Base-by-base conservation (phyloP, 805 yeast genomes). In the Wickerhamiella slavikovae region DNA sequence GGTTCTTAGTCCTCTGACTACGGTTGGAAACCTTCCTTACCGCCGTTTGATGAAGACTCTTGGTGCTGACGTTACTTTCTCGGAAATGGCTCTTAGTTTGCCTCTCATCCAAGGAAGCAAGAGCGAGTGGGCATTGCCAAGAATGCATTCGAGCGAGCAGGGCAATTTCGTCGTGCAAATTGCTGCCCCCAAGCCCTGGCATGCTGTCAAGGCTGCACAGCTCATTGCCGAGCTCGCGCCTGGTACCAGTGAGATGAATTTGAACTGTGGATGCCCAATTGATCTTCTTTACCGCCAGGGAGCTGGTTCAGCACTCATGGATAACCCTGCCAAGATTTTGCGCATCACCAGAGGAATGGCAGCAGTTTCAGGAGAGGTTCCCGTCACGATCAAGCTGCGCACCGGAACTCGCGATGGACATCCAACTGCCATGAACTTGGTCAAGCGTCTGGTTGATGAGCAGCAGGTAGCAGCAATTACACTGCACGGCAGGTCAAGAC, bases 231-330 rank as follows among this genome's bases (percentile, higher is more conserved):
- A 62, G 33, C 62, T 66, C 29, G 63, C 75, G 15, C 57, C 69
- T 10, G 49, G 62, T 33, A 67, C 76, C n/a, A 65, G 74, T 18
- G 96, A 89, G 46, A 58, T 89, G 38, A 89, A 89, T 48, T 63
- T 89, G 44, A 89, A 89, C 54, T 75, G 93, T 47, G 99, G 99
- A 2, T 89, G 99, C 51, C 99, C 99, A 11, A 89, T 89, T 40
- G 98, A 91, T 48, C 61, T 89, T 42, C 58, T 89, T n/a, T 89
- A 72, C 51, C 68, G 85, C 40, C 80, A 77, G 47, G 99, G 99
- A 24, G 91, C 92, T 37, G 99, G 99, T 2, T 71, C 91, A 22
- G 96, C 93, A 0, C 62, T 89, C 31, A 56, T 89, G 61, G 95
- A 82, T 38, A 80, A 77, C 43, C 91, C 93, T 7, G 72, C 91